Conservation (phyloP, 2,329 filamentous ascomycete species). For the Calonectria crousiana region DNA sequence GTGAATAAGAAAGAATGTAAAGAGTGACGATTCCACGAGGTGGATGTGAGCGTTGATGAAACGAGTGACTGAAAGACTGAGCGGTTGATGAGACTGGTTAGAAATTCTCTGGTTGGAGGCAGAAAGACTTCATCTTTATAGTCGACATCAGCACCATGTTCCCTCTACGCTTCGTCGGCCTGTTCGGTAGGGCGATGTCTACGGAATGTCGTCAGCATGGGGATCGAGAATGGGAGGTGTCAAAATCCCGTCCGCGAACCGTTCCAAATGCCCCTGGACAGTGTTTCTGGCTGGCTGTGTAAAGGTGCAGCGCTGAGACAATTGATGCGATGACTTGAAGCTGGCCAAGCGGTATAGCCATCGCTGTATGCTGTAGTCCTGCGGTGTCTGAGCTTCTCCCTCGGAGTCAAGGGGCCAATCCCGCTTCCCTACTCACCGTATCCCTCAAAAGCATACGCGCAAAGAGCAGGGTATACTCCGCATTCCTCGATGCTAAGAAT, state of each 20-base stretch:
- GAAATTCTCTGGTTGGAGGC: background rate
- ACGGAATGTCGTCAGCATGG: constrained; percentile 7
- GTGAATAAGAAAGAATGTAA: constrained; percentile 4
- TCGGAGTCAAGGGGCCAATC: background rate
- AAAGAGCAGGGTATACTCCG: background rate
- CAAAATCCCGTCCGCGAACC: background rate
- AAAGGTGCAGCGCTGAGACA: background rate
- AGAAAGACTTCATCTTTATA: constrained; percentile 2
- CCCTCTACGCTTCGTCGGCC: background rate
- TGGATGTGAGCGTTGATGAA: constrained; percentile 4
- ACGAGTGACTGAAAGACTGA: constrained; percentile 5
- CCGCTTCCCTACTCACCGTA: background rate
- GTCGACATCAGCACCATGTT: background rate
- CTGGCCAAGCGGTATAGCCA: background rate
- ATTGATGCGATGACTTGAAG: background rate
- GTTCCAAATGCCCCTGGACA: constrained; percentile 1
- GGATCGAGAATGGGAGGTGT: background rate
- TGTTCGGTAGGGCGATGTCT: background rate
- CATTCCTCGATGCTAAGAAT: background rate
- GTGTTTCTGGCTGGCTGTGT: background rate
- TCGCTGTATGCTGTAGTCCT: background rate
- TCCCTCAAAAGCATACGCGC: background rate
- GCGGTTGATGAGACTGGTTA: background rate
- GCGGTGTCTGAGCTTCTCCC: background rate
- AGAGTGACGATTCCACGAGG: constrained; percentile 10